Evolutionary conservation across 148 eudicot species (phyloP), one percentile per base, ranked within the genome.

Genomic region (Rhododendron mucronatum): DNA sequence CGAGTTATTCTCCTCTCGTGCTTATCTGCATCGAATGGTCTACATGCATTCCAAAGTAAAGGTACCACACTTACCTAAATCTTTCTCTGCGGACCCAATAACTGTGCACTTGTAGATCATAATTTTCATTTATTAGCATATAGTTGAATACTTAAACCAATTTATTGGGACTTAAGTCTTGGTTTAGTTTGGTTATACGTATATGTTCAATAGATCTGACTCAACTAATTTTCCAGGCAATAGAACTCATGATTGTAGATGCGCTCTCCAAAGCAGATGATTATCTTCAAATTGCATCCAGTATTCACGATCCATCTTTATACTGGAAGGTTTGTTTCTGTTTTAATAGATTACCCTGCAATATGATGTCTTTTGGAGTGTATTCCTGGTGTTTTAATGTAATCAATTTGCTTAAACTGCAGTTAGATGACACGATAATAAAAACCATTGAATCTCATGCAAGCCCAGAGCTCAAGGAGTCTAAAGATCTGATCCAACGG

Each of bases 221-320:
- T 41, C 48, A 0, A 84, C 53, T 80, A 37, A 41, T 55, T 73
- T 61, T 73, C n/a, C 89, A 93, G 95, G 94, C 91, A 50, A 88
- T 93, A 78, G 95, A 93, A 81, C 92, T 92, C 86, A 93, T 93
- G 95, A 83, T 93, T 23, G 91, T 89, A 61, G 95, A 93, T 92
- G 95, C 95, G 13, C 81, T 93, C 84, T 37, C 90, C 87, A 91
- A 91, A 88, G 94, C 95, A 55, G 90, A 88, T 74, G 83, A 80
- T 23, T 81, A 48, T 87, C 94, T 93, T 75, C 79, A 86, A 47
- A 86, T 93, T 78, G 84, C 91, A 41, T 88, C 90, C 13, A 48
- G 78, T 78, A 88, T 92, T 82, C 53, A 90, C 80, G 91, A 93
- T 83, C 95, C 95, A 69, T 91, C 94, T 35, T 84, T 88, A 75